Base-by-base conservation (phyloP, 2,329 filamentous ascomycete species). In the Fusarium sp. region DNA sequence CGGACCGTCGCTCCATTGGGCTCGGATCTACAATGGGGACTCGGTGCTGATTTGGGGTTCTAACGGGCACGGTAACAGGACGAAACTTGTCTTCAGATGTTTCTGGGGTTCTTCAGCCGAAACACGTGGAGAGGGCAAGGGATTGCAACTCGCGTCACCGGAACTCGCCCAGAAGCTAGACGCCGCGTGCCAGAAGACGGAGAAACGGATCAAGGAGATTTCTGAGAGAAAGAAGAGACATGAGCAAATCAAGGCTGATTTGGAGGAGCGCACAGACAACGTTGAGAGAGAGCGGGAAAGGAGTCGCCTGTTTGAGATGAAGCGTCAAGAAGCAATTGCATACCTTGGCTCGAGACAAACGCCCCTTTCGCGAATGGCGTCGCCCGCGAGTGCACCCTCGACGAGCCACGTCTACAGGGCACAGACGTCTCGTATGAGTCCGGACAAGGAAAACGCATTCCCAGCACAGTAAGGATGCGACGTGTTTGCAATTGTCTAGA, bases 11-110 rank as follows among this genome's bases (percentile, higher is more conserved):
- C 80, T 78, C 31, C 80, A 86, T 75, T 92, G 90, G 90, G 90
- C 92, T 28, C 89, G 90, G 59, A 79, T 98, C 13, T 89, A 94
- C 76, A 89, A 92, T 36, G 94, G 93, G 2, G 95, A 98, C 77
- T 84, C 89, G 27, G 87, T 98, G 50, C 88, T 90, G 3, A 88
- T 97, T 7, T 97, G 90, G 86, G 84, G 89, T 44, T 80, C 83
- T 12, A 78, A 81, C 6, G 80, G 83, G 44, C 74, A 75, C 47
- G 78, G 76, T 37, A 80, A 75, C 52, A 79, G 84, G 60, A 86
- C 82, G 5, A 85, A 82, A 60, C 78, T 90, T 10, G 74, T 77
- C 10, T 89, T 90, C 72, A 82, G 82, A 41, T 90, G 88, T 77
- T 82, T 79, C 57, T 90, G 88, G 84, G 87, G 87, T 55, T 87